phyloP scores from a whole-genome alignment of 768 basidiomycete genomes.

The Mycena polygramma region DNA sequence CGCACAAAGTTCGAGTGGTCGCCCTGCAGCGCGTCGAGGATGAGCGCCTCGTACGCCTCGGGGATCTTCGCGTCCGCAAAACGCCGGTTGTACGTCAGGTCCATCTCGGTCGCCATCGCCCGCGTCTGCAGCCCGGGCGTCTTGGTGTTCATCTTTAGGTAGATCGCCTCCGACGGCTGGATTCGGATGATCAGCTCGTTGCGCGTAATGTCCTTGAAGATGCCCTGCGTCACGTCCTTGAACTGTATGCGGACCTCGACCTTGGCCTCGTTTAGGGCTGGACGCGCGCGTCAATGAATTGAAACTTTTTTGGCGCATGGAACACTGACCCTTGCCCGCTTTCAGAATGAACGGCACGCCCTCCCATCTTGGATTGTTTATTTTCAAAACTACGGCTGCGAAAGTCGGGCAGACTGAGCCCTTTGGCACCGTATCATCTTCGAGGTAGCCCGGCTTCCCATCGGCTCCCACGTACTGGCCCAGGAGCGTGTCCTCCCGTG shows the following conservation, averaged over 20 bases:
- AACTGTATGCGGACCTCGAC: constrained; percentile 98
- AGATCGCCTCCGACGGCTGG: constrained; percentile 95
- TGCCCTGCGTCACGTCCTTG: constrained; percentile 96
- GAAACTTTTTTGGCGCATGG: constrained; percentile 26
- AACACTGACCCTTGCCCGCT: constrained; percentile 91
- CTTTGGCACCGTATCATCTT: constrained; percentile 95
- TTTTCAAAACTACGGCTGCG: constrained; percentile 91
- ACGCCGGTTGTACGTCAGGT: constrained; percentile 96
- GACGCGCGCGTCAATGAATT: constrained; percentile 9
- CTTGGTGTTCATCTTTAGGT: constrained; percentile 97
- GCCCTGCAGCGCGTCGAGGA: constrained; percentile 94
- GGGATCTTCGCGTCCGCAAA: constrained; percentile 94
- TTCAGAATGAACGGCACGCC: constrained; percentile 99
- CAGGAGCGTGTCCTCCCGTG: constrained; percentile 82
- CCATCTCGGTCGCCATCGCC: constrained; percentile 96
- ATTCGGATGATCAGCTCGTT: constrained; percentile 98
- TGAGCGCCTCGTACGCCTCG: constrained; percentile 96
- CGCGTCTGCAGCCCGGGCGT: constrained; percentile 91
- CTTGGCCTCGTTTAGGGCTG: constrained; percentile 98
- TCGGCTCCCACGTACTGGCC: constrained; percentile 93
- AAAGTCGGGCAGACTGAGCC: constrained; percentile 95
- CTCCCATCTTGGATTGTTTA: constrained; percentile 97
- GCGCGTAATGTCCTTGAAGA: constrained; percentile 91
- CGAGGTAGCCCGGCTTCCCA: constrained; percentile 96
- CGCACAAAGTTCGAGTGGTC: constrained; percentile 99